These are phyloP conservation scores for Protomyces pachydermus DNA, from an alignment of 1,139 yeast species.

Conservation along the genomic window DNA sequence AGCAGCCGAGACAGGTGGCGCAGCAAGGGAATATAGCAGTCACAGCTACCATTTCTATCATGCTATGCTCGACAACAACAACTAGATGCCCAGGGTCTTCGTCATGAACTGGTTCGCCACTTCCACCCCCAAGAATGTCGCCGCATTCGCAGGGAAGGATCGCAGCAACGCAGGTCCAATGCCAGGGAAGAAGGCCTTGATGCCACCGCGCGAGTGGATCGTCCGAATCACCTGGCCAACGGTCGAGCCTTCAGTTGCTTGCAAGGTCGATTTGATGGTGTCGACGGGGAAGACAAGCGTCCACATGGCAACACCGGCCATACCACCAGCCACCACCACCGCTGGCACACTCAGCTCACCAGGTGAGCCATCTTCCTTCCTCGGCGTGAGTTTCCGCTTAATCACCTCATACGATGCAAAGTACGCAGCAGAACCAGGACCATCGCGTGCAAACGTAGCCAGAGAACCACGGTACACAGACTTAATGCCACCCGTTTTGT, in stretches of 20 bases:
- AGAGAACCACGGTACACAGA: conserved; percentile 87
- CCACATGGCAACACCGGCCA: conserved; percentile 98
- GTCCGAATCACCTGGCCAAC: conserved; percentile 61
- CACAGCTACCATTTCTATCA: neutral
- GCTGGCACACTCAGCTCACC: conserved; percentile 80
- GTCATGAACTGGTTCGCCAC: conserved; percentile 64
- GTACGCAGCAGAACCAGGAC: conserved; percentile 96
- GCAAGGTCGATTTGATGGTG: conserved; percentile 84
- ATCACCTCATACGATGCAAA: conserved; percentile 89
- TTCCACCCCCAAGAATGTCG: conserved; percentile 94
- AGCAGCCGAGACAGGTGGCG: neutral
- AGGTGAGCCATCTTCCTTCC: conserved; percentile 53
- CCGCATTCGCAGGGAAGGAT: conserved; percentile 97
- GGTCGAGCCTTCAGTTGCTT: conserved; percentile 47
- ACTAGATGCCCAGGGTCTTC: conserved; percentile 18
- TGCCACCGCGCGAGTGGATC: conserved; percentile 66
- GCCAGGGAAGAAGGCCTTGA: conserved; percentile 95
- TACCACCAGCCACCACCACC: conserved; percentile 84
- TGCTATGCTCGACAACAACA: neutral
- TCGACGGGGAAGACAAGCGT: conserved; percentile 91
- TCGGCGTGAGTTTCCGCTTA: conserved; percentile 59
- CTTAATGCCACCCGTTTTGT: conserved; percentile 72
- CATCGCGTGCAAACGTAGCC: conserved; percentile 93
- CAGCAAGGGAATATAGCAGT: neutral
- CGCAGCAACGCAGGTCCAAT: conserved; percentile 91